Percentiles rank a stretch among this genome's conserved stretches.
Conservation (phyloP, 805 yeast genomes). For the Monosporozyma aerobia region DNA sequence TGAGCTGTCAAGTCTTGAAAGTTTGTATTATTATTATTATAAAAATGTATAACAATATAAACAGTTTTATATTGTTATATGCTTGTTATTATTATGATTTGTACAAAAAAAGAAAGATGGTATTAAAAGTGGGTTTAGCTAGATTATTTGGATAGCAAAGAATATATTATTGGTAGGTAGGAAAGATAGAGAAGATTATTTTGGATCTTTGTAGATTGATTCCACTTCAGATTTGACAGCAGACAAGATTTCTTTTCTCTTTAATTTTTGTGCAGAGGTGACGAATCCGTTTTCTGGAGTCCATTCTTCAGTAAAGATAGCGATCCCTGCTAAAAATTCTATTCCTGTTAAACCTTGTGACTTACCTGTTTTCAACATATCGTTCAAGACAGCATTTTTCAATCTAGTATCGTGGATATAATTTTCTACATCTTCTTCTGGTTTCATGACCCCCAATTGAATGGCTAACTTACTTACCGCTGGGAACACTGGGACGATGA, state of each 20-base stretch:
- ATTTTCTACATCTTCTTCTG: slow-evolving; percentile 38
- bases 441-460: slow-evolving; percentile 41
- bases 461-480: slow-evolving; percentile 53
- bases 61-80: background rate
- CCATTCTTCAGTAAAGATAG: slow-evolving; percentile 86
- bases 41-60: background rate
- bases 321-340: slow-evolving; percentile 74
- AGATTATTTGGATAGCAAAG: background rate
- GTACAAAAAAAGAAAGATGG: background rate
- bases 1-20: background rate
- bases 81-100: background rate
- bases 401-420: slow-evolving; percentile 51
- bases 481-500: slow-evolving; percentile 70
- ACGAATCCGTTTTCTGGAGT: slow-evolving; percentile 93
- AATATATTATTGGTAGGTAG: background rate
- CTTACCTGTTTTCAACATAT: slow-evolving; percentile 67
- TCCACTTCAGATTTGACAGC: slow-evolving; percentile 62
- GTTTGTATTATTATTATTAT: background rate
- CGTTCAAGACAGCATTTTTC: slow-evolving; percentile 42
- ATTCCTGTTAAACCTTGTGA: slow-evolving; percentile 74
- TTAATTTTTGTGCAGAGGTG: slow-evolving; percentile 92
- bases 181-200: background rate
- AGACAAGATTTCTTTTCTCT: slow-evolving; percentile 79
- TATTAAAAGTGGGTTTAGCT: background rate
- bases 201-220: slow-evolving; percentile 42